Conservation (phyloP, 345 rosid genomes). For the Salix purpurea region DNA sequence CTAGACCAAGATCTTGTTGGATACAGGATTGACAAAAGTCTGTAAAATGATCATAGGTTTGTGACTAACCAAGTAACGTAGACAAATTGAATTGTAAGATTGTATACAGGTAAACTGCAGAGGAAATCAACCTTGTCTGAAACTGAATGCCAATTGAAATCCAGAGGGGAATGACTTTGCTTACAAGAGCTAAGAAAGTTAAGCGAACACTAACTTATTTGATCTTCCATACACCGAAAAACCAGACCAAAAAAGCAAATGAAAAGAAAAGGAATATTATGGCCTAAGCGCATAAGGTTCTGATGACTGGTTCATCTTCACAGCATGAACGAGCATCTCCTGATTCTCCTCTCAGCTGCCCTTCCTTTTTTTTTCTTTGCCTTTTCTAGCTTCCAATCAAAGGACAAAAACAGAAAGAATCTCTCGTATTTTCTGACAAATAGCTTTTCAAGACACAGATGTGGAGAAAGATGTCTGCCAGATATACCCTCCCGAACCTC, state of each 20-base stretch:
- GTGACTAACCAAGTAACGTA: no score
- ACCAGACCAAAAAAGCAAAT: no score
- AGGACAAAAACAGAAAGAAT: slow-evolving; percentile 4
- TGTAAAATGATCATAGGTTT: no score
- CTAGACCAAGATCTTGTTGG: no score
- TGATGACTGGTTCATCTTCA: background rate
- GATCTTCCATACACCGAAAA: background rate
- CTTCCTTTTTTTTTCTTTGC: background rate
- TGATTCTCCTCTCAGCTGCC: background rate
- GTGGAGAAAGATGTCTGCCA: background rate
- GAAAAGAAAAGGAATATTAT: background rate
- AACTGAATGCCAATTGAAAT: background rate
- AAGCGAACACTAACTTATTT: background rate
- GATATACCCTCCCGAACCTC: background rate
- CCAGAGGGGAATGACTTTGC: background rate
- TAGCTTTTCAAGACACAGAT: background rate
- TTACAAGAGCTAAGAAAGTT: no score
- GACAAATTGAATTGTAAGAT: no score
- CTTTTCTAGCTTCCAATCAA: background rate
- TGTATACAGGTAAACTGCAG: no score
- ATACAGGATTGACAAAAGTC: no score
- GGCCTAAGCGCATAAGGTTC: background rate
- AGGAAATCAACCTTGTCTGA: background rate
- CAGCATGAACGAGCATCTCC: background rate
- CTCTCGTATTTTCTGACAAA: background rate